Conservation (phyloP, 495 filamentous ascomycete genomes). For the Cercophora sp. region DNA sequence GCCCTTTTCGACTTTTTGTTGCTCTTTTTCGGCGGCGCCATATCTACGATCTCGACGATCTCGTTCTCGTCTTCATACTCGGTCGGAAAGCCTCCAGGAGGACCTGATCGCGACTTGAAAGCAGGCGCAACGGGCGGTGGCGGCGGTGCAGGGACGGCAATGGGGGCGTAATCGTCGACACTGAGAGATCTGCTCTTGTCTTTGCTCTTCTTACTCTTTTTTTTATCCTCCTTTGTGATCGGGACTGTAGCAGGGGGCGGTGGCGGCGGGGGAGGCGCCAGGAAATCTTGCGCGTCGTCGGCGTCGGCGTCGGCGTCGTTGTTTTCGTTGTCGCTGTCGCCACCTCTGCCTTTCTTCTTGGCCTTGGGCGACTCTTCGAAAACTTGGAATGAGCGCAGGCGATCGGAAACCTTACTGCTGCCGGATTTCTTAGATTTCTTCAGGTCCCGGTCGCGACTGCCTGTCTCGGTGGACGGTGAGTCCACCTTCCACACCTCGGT, state of each 20-base stretch:
- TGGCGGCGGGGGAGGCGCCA: conserved; percentile 14
- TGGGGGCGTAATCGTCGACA: conserved; percentile 16
- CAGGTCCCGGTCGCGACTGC: conserved; percentile 31
- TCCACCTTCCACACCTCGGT: conserved; percentile 32
- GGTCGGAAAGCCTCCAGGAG: conserved; percentile 48
- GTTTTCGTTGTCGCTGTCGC: conserved; percentile 39
- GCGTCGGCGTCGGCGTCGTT: conserved; percentile 22
- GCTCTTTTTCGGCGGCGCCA: conserved; percentile 38
- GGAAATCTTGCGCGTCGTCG: conserved; percentile 3
- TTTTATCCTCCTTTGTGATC: conserved; percentile 22
- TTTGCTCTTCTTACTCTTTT: conserved; percentile 27
- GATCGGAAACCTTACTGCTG: conserved; percentile 48
- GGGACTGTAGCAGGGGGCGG: conserved; percentile 16
- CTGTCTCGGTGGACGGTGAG: conserved; percentile 30
- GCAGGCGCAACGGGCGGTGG: conserved; percentile 12
- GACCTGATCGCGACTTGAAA: conserved; percentile 28
- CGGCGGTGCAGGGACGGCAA: conserved; percentile 15
- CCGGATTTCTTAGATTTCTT: conserved; percentile 42
- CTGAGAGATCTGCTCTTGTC: conserved; percentile 14
- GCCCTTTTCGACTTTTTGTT: conserved; percentile 30
- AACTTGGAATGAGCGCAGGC: conserved; percentile 50
- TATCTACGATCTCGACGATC: conserved; percentile 45
- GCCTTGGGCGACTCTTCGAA: conserved; percentile 46
- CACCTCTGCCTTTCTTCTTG: conserved; percentile 23
- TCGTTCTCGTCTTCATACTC: conserved; percentile 42